phyloP scores from a whole-genome alignment of 495 filamentous ascomycete species.

The Chaetomium cochliodes region DNA sequence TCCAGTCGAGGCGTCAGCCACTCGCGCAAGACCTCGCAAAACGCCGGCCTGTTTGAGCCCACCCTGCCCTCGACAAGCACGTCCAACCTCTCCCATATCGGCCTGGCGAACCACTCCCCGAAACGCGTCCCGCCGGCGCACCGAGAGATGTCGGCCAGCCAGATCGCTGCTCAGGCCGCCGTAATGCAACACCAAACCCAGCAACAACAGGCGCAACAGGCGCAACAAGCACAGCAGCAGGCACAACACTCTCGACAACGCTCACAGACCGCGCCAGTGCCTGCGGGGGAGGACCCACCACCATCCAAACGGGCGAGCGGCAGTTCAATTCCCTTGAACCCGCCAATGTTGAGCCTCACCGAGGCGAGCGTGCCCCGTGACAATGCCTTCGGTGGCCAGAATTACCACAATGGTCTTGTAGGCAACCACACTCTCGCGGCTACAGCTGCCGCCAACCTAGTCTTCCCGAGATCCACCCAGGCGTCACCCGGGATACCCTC shows the following conservation, averaged over 20 bases:
- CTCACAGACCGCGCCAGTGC: conserved; percentile 63
- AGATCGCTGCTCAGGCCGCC: conserved; percentile 88
- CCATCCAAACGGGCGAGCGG: conserved; percentile 45
- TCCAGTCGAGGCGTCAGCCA: conserved; percentile 36
- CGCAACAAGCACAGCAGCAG: conserved; percentile 31
- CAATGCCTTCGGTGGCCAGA: conserved; percentile 50
- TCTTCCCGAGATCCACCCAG: conserved; percentile 67
- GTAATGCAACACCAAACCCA: conserved; percentile 62
- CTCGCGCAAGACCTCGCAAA: conserved; percentile 61
- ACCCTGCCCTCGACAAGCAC: conserved; percentile 67
- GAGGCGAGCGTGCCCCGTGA: conserved; percentile 57
- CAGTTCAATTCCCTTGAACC: conserved; percentile 52
- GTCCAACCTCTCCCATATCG: conserved; percentile 54
- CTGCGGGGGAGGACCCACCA: conserved; percentile 37
- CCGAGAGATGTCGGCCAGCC: conserved; percentile 61
- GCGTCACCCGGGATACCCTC: conserved; percentile 50
- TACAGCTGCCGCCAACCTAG: conserved; percentile 79
- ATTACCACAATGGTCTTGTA: conserved; percentile 64
- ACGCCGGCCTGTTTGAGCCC: conserved; percentile 87
- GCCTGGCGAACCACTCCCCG: conserved; percentile 38
- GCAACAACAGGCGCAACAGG: conserved; percentile 48
- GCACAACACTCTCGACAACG: conserved; percentile 57
- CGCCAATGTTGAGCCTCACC: conserved; percentile 56
- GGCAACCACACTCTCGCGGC: conserved; percentile 69
- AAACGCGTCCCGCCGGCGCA: conserved; percentile 46